These are phyloP conservation scores for Pichia sp. DNA, from an alignment of 1,139 yeast genomes.

Conservation along the genomic window DNA sequence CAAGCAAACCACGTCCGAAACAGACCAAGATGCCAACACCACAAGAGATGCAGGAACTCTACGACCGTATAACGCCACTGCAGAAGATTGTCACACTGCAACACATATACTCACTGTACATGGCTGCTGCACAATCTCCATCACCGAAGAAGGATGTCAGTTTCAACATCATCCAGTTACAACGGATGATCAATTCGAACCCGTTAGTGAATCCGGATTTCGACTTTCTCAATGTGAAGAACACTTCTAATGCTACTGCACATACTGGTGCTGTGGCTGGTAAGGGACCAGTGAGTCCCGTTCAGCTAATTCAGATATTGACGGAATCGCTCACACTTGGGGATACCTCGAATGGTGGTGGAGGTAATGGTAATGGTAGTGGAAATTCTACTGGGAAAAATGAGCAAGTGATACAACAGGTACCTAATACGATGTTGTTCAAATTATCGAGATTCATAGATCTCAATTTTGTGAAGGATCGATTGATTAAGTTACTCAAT, in stretches of 20 bases:
- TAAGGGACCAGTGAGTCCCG: conserved; percentile 18
- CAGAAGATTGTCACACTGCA: conserved; percentile 30
- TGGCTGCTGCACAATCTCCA: conserved; percentile 23
- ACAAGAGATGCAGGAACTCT: conserved; percentile 21
- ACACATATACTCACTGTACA: conserved; percentile 27
- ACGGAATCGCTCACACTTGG: conserved; percentile 27
- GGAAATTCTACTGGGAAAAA: conserved; percentile 46
- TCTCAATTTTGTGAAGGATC: conserved; percentile 25
- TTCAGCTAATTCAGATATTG: conserved; percentile 28
- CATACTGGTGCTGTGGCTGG: conserved; percentile 1
- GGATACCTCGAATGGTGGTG: conserved; percentile 11
- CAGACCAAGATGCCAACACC: conserved; percentile 21
- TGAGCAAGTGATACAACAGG: conserved; percentile 25
- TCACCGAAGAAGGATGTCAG: conserved; percentile 24
- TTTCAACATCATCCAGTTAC: conserved; percentile 27
- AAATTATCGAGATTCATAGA: conserved; percentile 25
- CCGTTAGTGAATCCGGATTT: conserved; percentile 28
- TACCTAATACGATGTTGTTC: conserved; percentile 27
- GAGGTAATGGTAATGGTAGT: no score
- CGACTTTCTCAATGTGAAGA: conserved; percentile 25
- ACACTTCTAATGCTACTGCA: conserved; percentile 2
- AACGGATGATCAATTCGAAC: conserved; percentile 28
- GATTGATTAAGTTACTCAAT: conserved; percentile 26
- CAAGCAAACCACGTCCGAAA: not conserved
- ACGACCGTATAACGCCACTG: conserved; percentile 24